These are phyloP conservation scores for Guillardia theta DNA, from an alignment of 78 protist species.

Conservation along the genomic window DNA sequence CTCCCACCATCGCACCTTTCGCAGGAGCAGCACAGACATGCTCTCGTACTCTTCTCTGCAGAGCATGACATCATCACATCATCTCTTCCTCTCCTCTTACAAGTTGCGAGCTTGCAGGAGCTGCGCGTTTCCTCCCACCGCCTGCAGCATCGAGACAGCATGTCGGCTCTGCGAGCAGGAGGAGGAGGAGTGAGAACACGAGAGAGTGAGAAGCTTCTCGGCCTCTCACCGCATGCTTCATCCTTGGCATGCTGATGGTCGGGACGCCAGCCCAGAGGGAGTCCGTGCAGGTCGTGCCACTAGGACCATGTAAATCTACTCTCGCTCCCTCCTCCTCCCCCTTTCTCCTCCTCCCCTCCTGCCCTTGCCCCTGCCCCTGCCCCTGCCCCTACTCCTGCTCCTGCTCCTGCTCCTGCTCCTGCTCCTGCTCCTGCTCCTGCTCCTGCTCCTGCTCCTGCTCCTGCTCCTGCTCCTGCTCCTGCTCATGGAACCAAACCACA, in stretches of 20 bases:
- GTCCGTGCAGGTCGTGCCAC: constrained; percentile 6
- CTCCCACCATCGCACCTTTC: too few species aligned
- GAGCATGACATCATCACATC: too few species aligned
- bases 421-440: neutral
- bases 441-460: neutral
- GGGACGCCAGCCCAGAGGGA: neutral
- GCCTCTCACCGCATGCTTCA: constrained; percentile 27
- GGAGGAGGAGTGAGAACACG: too few species aligned
- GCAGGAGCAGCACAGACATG: too few species aligned
- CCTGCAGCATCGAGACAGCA: too few species aligned
- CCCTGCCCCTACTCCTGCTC: neutral
- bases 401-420: neutral
- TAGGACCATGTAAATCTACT: neutral
- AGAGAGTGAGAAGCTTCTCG: too few species aligned
- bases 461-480: neutral
- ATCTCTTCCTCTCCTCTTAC: too few species aligned
- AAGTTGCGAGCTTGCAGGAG: too few species aligned
- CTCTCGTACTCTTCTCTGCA: too few species aligned
- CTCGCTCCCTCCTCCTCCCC: neutral
- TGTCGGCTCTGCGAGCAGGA: too few species aligned
- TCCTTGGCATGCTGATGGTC: neutral
- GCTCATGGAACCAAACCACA: neutral
- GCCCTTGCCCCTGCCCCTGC: neutral
- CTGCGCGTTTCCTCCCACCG: too few species aligned
- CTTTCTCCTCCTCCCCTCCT: neutral